A percentile compares a stretch with the other conserved stretches of the same genome.
Evolutionary conservation across 495 filamentous ascomycete genomes (phyloP).

Genomic region (Apodospora peruviana): DNA sequence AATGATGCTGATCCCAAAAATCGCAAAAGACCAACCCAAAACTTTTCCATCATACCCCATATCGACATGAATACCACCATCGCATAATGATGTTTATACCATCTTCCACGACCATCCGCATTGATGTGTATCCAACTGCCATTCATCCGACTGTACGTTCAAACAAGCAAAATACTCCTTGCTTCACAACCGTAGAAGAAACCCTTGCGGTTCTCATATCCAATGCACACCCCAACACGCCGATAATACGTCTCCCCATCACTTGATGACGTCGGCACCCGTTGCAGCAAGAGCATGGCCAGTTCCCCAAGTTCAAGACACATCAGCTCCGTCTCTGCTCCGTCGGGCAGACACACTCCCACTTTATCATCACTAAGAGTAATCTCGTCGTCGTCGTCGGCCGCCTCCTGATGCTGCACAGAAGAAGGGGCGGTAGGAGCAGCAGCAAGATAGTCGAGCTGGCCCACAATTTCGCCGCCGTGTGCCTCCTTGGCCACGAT

Average conservation of each 20-base stretch:
- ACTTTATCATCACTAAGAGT: no score
- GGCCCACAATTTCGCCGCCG: slow-evolving; percentile 23
- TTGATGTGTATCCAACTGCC: no score
- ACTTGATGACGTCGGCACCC: neutral
- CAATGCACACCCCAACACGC: slow-evolving; percentile 22
- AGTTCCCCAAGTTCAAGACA: slow-evolving; percentile 26
- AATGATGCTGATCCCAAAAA: no score
- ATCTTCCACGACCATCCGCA: no score
- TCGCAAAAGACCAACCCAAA: no score
- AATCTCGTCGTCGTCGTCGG: no score
- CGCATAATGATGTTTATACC: no score
- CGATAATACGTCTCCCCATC: slow-evolving; percentile 8
- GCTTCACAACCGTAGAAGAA: slow-evolving; percentile 27
- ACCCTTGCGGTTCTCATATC: slow-evolving; percentile 19
- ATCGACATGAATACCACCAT: no score
- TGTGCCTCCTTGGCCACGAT: slow-evolving; percentile 25
- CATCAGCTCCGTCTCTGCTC: slow-evolving; percentile 20
- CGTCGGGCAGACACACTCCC: slow-evolving; percentile 12
- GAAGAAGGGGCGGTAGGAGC: neutral
- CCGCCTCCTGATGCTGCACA: no score
- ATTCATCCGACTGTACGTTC: no score
- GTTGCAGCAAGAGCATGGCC: slow-evolving; percentile 25
- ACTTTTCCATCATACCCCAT: no score
- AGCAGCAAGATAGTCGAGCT: slow-evolving; percentile 22
- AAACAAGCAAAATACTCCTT: slow-evolving; percentile 13